Base-by-base conservation (phyloP, 768 basidiomycete genomes). In the Mycena leptocephala region DNA sequence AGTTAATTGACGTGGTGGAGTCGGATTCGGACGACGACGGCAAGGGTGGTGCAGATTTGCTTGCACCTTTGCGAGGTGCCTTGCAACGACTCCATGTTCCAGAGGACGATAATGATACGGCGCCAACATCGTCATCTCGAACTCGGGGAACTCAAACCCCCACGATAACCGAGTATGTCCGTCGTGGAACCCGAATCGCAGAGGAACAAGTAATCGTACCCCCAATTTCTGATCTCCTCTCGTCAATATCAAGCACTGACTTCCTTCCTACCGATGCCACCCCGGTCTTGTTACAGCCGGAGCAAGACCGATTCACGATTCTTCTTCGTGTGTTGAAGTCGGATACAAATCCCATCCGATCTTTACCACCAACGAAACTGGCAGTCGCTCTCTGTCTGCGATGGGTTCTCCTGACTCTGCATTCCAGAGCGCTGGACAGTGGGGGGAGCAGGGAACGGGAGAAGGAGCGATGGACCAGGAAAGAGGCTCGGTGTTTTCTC, bases 51-150 rank as follows among this genome's bases (percentile, higher is more conserved):
- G 83, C 82, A 13, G 94, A 95, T 81, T 89, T 89, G 24, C 87
- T 95, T 10, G 94, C 93, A 9, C 93, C 94, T 35, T 84, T 95
- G 20, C 93, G 90, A 76, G 93, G 93, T 24, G 93, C 92, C 71
- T 84, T 96, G 26, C 85, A 92, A 64, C 90, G 90, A 41, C 88
- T 95, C 41, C 91, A 89, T 41, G 81, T 80, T 9, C 85, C 90
- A 3, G 88, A 87, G 5, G 85, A 85, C 39, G 80, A 77, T 10
- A 74, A 65, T 3, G 83, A 83, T 62, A 82, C 81, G 37, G 79
- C 83, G 10, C 63, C 86, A 5, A 81, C 84, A 18, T 83, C 88
- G 13, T 82, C 85, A 33, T 84, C 88, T 51, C 81, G 76, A 13
- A 79, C 79, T 37, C 73, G 70, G 28, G 78, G 78, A 16, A 66